Conservation (phyloP, 2,329 filamentous ascomycete genomes). For the Epichloe gansuensis region DNA sequence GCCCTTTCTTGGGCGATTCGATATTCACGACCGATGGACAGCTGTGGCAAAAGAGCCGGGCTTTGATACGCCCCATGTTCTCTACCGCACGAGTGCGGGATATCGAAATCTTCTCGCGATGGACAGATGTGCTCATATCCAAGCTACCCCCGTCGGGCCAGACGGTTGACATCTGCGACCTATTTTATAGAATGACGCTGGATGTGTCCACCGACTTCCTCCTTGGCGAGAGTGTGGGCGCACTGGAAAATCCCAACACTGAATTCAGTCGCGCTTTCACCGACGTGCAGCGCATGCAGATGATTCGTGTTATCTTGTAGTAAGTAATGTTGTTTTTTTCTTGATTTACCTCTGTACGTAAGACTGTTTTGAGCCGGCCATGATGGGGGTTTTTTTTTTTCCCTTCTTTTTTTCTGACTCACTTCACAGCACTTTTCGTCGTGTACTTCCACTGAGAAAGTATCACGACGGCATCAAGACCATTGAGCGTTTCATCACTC, state of each 20-base stretch:
- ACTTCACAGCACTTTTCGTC: no score
- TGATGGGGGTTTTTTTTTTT: no score
- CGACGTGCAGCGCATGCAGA: conserved; percentile 62
- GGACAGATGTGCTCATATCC: conserved; percentile 6
- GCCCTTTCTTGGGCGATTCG: conserved; percentile 57
- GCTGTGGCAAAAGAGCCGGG: conserved; percentile 63
- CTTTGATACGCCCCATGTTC: conserved; percentile 75
- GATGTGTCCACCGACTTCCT: neutral
- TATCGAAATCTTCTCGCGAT: conserved; percentile 58
- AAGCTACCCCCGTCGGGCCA: neutral
- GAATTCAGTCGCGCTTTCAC: conserved; percentile 72
- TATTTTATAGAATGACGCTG: conserved; percentile 1
- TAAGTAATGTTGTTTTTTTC: no score
- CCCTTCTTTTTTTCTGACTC: no score
- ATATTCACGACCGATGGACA: conserved; percentile 72
- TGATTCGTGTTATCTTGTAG: conserved; percentile 9
- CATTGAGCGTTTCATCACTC: conserved; percentile 64
- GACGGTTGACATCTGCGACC: conserved; percentile 1
- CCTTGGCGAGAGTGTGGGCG: neutral
- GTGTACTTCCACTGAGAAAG: conserved; percentile 14
- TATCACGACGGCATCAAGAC: conserved; percentile 53
- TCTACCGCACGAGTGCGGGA: conserved; percentile 73
- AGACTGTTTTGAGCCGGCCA: no score
- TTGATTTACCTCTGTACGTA: no score
- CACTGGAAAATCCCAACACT: conserved; percentile 36